phyloP scores from a whole-genome alignment of 2,329 filamentous ascomycete genomes.

The Cladophialophora carrionii region DNA sequence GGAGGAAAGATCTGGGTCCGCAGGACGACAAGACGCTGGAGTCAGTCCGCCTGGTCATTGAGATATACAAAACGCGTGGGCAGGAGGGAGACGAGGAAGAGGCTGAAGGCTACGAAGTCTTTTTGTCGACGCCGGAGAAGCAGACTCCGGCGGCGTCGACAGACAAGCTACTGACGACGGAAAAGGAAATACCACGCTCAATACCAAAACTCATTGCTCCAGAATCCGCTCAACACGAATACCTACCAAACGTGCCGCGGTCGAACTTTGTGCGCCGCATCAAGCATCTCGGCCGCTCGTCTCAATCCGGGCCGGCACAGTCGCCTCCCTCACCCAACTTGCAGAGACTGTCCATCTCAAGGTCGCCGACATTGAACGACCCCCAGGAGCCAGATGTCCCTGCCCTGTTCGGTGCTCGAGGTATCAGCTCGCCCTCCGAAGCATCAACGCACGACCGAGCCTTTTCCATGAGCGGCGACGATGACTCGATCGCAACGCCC shows the following conservation, averaged over 20 bases:
- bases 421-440: conserved; percentile 30
- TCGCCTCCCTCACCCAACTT: conserved; percentile 14
- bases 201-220: conserved; percentile 8
- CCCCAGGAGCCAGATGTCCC: conserved; percentile 16
- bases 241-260: conserved; percentile 5
- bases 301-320: conserved; percentile 21
- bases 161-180: conserved; percentile 5
- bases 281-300: conserved; percentile 22
- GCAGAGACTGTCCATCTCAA: conserved; percentile 22
- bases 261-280: conserved; percentile 22
- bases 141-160: background rate
- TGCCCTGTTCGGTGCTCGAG: conserved; percentile 9
- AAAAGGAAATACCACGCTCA: conserved; percentile 6
- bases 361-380: conserved; percentile 19
- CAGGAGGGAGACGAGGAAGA: conserved; percentile 33
- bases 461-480: conserved; percentile 22
- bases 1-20: conserved; percentile 33
- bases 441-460: conserved; percentile 24
- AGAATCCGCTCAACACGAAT: background rate
- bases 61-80: conserved; percentile 33
- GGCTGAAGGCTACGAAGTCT: conserved; percentile 34
- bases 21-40: conserved; percentile 33
- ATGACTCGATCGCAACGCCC: conserved; percentile 22
- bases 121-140: conserved; percentile 29
- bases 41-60: conserved; percentile 34